phyloP scores from a whole-genome alignment of 176 grass and related monocot genomes.

The Oryza rufipogon region DNA sequence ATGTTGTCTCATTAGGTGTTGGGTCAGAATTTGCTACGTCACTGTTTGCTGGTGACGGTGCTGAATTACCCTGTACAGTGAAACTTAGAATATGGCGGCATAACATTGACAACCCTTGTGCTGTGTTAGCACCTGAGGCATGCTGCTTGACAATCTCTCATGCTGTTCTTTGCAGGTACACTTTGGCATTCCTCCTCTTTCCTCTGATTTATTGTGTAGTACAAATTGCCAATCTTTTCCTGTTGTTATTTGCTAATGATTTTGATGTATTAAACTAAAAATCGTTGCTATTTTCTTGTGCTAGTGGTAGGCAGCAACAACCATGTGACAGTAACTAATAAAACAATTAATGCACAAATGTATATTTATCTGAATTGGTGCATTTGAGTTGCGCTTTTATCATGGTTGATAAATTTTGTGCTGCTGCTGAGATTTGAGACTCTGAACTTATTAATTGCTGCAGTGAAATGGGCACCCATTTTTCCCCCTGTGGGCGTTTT shows the following conservation, averaged over 20 bases:
- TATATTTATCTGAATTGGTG: neutral
- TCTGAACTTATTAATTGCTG: conserved; percentile 15
- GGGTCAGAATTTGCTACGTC: neutral
- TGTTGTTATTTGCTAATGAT: neutral
- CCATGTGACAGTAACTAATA: neutral
- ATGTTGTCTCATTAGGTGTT: neutral
- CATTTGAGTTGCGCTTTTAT: neutral
- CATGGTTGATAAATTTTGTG: conserved; percentile 25
- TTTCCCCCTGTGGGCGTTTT: conserved; percentile 96
- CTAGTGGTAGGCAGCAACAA: neutral
- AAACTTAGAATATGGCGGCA: neutral
- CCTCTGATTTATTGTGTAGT: neutral
- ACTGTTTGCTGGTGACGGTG: neutral
- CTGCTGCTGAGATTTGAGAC: neutral
- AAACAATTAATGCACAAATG: neutral
- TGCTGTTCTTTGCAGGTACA: neutral
- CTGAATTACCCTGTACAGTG: neutral
- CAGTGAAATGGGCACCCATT: conserved; percentile 99
- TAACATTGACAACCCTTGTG: neutral
- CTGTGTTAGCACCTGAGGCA: neutral
- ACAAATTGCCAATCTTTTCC: neutral
- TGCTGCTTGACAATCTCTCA: neutral
- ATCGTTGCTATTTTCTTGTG: neutral
- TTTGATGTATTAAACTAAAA: neutral
- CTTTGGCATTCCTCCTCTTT: neutral